Evolutionary conservation across 2,329 filamentous ascomycete species (phyloP).

Genomic region (Diplocarpon rosae): DNA sequence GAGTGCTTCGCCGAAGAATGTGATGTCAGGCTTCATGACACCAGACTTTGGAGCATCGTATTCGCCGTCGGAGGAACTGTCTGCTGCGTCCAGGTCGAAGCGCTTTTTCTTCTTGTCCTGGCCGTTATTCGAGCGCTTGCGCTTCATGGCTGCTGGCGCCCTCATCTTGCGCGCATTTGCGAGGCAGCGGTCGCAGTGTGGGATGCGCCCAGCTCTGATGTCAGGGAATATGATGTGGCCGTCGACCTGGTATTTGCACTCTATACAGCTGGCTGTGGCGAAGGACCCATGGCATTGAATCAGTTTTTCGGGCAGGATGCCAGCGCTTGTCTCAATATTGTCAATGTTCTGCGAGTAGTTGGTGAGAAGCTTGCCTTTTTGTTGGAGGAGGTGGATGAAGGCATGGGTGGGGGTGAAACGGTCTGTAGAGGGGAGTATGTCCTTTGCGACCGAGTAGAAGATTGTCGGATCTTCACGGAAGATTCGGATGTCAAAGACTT

Average conservation of each 20-base stretch:
- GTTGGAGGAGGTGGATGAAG: slow-evolving; percentile 82
- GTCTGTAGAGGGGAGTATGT: slow-evolving; percentile 73
- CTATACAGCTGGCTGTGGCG: slow-evolving; percentile 79
- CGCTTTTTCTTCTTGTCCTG: slow-evolving; percentile 34
- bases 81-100: slow-evolving; percentile 15
- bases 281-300: slow-evolving; percentile 97
- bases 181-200: slow-evolving; percentile 64
- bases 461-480: slow-evolving; percentile 80
- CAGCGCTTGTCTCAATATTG: slow-evolving; percentile 82
- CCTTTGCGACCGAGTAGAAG: slow-evolving; percentile 85
- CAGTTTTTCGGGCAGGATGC: slow-evolving; percentile 68
- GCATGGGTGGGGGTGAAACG: slow-evolving; percentile 85
- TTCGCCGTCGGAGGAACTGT: slow-evolving; percentile 34
- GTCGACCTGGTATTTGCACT: slow-evolving; percentile 62
- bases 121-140: slow-evolving; percentile 43
- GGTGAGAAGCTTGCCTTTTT: slow-evolving; percentile 79
- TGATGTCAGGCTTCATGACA: slow-evolving; percentile 96
- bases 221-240: slow-evolving; percentile 73
- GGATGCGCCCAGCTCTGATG: slow-evolving; percentile 64
- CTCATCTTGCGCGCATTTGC: slow-evolving; percentile 38
- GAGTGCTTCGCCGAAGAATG: slow-evolving; percentile 89
- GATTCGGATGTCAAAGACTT: slow-evolving; percentile 84
- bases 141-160: slow-evolving; percentile 42
- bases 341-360: slow-evolving; percentile 99
- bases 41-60: slow-evolving; percentile 55